Evolutionary conservation across 192 early-diverging fungal species (phyloP).

Genomic region (Podila horticola): DNA sequence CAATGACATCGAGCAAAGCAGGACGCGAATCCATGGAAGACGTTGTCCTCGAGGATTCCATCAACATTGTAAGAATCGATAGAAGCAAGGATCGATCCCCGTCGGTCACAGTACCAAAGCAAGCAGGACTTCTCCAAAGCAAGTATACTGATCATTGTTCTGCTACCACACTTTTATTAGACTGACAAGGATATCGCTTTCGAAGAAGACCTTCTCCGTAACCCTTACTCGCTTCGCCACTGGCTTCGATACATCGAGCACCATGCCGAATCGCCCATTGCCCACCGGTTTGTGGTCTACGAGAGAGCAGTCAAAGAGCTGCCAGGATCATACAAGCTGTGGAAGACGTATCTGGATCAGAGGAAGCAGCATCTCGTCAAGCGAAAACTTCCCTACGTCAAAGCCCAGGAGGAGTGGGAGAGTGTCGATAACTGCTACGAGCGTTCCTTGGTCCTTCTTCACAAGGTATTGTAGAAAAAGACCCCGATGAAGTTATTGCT

Average conservation of each 20-base stretch:
- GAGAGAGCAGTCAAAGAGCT: conserved; percentile 89
- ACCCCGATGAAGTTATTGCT: background rate
- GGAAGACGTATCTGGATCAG: conserved; percentile 87
- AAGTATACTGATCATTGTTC: background rate
- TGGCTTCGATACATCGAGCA: conserved; percentile 95
- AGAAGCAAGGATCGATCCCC: background rate
- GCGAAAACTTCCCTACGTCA: conserved; percentile 60
- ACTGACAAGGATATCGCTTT: conserved; percentile 70
- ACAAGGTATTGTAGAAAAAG: conserved; percentile 67
- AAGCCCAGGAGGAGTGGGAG: conserved; percentile 69
- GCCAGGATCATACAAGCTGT: conserved; percentile 96
- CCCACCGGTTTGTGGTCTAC: conserved; percentile 72
- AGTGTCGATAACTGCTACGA: conserved; percentile 85
- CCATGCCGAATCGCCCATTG: conserved; percentile 67
- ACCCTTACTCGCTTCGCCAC: conserved; percentile 74
- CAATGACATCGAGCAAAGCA: conserved; percentile 13
- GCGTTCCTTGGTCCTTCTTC: conserved; percentile 85
- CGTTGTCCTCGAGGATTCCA: conserved; percentile 38
- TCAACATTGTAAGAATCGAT: conserved; percentile 32
- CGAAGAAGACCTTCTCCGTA: conserved; percentile 75
- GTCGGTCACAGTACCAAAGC: background rate
- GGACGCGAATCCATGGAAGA: conserved; percentile 20
- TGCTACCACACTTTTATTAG: conserved; percentile 21
- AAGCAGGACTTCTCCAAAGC: background rate
- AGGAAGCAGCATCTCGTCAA: conserved; percentile 59